Percentiles rank a stretch among this genome's conserved stretches.
These are phyloP conservation scores for Penicillium verrucosum DNA, from an alignment of 2,329 filamentous ascomycete species.

Conservation along the genomic window DNA sequence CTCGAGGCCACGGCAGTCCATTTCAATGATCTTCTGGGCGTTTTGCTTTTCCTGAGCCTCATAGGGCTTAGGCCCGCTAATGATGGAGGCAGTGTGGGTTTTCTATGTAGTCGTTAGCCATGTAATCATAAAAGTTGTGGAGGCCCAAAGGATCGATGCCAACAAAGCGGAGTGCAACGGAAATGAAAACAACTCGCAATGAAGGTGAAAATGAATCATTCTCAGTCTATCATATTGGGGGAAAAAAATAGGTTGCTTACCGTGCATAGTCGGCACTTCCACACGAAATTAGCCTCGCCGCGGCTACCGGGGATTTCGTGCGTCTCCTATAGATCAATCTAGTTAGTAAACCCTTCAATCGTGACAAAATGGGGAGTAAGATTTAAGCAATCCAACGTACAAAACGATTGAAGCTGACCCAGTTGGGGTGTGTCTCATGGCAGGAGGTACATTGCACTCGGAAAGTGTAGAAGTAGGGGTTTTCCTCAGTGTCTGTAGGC, in stretches of 20 bases:
- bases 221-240: too few species aligned
- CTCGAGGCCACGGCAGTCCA: constrained; percentile 92
- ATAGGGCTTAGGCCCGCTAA: constrained; percentile 69
- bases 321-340: constrained; percentile 60
- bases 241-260: constrained; percentile 46
- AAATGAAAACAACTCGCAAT: neutral
- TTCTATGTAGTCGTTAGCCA: constrained; percentile 28
- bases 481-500: constrained; percentile 75
- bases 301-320: constrained; percentile 90
- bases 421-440: constrained; percentile 83
- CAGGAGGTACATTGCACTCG: constrained; percentile 98
- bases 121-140: neutral
- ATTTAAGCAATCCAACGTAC: constrained; percentile 52
- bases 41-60: constrained; percentile 54
- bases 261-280: constrained; percentile 98
- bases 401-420: constrained; percentile 81
- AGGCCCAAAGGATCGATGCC: neutral
- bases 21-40: constrained; percentile 74
- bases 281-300: constrained; percentile 98
- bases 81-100: constrained; percentile 71
- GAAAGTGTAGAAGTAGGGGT: constrained; percentile 95
- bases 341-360: neutral
- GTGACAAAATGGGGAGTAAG: neutral
- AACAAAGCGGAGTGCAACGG: neutral
- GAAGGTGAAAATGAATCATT: neutral